Evolutionary conservation across 208 protist genomes (phyloP).

Genomic region (Crithidia sp.): DNA sequence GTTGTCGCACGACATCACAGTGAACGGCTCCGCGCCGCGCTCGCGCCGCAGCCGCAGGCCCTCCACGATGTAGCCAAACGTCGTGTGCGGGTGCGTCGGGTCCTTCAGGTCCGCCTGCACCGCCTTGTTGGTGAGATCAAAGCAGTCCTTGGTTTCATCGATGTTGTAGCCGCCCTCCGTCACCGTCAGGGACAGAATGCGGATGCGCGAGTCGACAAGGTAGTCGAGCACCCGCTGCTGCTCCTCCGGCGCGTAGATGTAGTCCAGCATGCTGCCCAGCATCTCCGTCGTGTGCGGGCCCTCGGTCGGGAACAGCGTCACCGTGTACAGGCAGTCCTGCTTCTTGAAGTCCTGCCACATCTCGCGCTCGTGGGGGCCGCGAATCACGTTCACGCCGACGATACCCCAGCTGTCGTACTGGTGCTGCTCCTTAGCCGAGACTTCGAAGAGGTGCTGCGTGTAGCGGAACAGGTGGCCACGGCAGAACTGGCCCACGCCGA

Average conservation of each 20-base stretch:
- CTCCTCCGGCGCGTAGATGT: constrained; percentile 42
- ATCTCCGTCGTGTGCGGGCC: constrained; percentile 25
- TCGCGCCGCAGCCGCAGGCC: constrained; percentile 42
- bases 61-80: constrained; percentile 51
- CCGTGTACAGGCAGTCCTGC: constrained; percentile 49
- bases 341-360: constrained; percentile 48
- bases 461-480: constrained; percentile 43
- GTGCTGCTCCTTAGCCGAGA: constrained; percentile 29
- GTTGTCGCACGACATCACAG: constrained; percentile 57
- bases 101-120: constrained; percentile 34
- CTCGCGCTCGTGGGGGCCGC: constrained; percentile 25
- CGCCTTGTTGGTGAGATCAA: constrained; percentile 32
- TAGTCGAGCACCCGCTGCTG: constrained; percentile 32
- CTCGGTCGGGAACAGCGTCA: constrained; percentile 39
- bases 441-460: constrained; percentile 37
- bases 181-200: constrained; percentile 48
- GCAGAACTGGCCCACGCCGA: constrained; percentile 47
- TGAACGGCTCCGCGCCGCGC: constrained; percentile 34
- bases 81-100: constrained; percentile 33
- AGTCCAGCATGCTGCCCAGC: constrained; percentile 42
- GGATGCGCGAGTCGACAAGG: constrained; percentile 37
- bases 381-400: constrained; percentile 39
- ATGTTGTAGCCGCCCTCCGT: constrained; percentile 64
- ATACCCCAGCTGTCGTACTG: constrained; percentile 39
- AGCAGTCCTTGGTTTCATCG: constrained; percentile 40